Base-by-base conservation (phyloP, 2,329 filamentous ascomycete species). In the Blastomyces gilchristii region DNA sequence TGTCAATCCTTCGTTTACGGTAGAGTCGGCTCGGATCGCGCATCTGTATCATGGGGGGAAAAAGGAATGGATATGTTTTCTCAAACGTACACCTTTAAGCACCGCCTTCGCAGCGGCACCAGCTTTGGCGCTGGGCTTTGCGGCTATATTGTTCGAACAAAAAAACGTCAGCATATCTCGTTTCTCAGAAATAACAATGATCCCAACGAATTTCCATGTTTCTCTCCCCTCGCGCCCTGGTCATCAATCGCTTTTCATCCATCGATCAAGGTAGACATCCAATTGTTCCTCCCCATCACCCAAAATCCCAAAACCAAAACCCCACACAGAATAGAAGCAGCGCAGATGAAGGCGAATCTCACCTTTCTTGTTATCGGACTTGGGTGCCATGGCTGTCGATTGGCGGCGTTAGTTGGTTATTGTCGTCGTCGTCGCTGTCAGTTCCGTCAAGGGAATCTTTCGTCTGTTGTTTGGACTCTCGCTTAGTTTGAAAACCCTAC, bases 81-180 rank as follows among this genome's bases (percentile, higher is more conserved):
- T 62, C 45, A 25, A 61, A 88, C 90, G 84, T 91, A 96, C 91
- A 80, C 92, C 93, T 83, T 91, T 91, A 75, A 97, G 88, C 76
- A 91, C 89, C 79, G 94, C 90, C 86, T 99, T 97, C 75, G 94
- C 90, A 79, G 94, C 94, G 78, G 88, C 87, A 75, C 87, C 88
- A 82, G 94, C 94, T 86, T 96, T 87, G 73, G 79, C 79, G 74
- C 79, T 80, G 73, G 82, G 76, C 85, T 94, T 94, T 73, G 76
- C 71, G 73, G 72, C 74, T 76, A 66, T 70, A 66, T 28, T 43
- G 4, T 58, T 58, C 16, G 28, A 22, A 56, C 67, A 65, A 64
- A 65, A 60, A 62, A 61, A 63, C 28, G 45, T 64, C 58, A 67
- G 72, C 63, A 76, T 74, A 70, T 67, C 68, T 54, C 62, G 60